Base-by-base conservation (phyloP, 2,329 filamentous ascomycete species). In the Fusarium setosum region DNA sequence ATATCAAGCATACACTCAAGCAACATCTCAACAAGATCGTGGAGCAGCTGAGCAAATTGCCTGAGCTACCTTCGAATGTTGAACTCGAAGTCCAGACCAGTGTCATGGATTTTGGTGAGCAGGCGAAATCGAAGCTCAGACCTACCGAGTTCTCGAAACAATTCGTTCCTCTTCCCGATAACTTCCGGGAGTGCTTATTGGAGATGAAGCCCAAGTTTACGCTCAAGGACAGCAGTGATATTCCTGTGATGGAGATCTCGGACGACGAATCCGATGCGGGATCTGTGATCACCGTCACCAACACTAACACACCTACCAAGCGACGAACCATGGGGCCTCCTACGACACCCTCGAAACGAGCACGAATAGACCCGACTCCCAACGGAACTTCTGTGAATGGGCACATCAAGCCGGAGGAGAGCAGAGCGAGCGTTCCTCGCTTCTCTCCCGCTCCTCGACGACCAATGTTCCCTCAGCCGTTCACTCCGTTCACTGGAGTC, bases 41-140 rank as follows among this genome's bases (percentile, higher is more conserved):
- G 2, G 68, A 72, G 0, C 79, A 90, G 56, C 81, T 96, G 0
- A 65, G 74, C 1, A 78, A 77, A 0, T 83, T 94, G 0, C 92
- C 92, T 0, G 90, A 92, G 34, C 84, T 92, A 0, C 90, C 91
- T 0, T 77, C 81, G 0, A 92, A 93, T 40, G 86, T 93, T 0
- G 84, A 89, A n/a, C 80, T 89, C 0, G 86, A 89, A 10, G 83
- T 96, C 0, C 84, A 84, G 18, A 83, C 84, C 3, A 86, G 87
- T 11, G 74, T 95, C 0, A 80, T 81, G 12, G 79, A 79, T 1
- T 89, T 95, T 61, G 83, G 86, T 0, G 77, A 81, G 0, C 80
- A 84, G 5, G 77, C 80, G 0, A 80, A 88, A 1, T 77, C 92
- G 6, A 80, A 84, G 18, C 83, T 83, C 6, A 63, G 58, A 10